Percentiles rank a stretch among this genome's conserved stretches.
phyloP scores from a whole-genome alignment of 208 protist species.

The Spironucleus salmonicida region DNA sequence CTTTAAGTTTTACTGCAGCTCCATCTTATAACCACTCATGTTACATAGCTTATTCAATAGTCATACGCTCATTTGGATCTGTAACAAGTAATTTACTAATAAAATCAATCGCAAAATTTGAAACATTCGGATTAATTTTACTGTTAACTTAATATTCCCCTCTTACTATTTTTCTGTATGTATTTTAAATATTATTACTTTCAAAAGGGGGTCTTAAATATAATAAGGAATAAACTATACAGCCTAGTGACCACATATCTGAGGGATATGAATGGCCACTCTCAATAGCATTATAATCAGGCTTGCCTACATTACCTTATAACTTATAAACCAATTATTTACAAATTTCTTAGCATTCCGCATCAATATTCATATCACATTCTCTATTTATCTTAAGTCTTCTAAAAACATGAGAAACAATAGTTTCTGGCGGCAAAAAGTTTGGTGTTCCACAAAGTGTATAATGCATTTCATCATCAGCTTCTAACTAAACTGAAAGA shows the following conservation, averaged over 20 bases:
- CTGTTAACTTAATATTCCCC: neutral
- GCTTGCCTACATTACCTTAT: neutral
- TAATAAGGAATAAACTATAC: conserved; percentile 15
- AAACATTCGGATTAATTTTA: neutral
- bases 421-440: conserved; percentile 27
- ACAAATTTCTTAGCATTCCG: conserved; percentile 18
- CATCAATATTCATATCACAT: conserved; percentile 12
- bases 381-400: neutral
- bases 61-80: conserved; percentile 6
- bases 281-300: neutral
- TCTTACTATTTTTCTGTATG: conserved; percentile 15
- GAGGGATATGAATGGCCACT: conserved; percentile 5
- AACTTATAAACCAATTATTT: neutral
- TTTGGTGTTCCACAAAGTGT: conserved; percentile 34
- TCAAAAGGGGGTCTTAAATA: conserved; percentile 33
- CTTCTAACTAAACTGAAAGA: conserved; percentile 2
- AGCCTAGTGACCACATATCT: conserved; percentile 34
- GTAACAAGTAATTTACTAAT: neutral
- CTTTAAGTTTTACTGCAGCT: neutral
- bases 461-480: neutral
- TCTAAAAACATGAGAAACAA: neutral
- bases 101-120: neutral
- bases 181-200: conserved; percentile 14
- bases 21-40: neutral
- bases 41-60: neutral